Evolutionary conservation across 305 asterid genomes (phyloP), one percentile per base, ranked within the genome.

Genomic region (Solanum hybrid): DNA sequence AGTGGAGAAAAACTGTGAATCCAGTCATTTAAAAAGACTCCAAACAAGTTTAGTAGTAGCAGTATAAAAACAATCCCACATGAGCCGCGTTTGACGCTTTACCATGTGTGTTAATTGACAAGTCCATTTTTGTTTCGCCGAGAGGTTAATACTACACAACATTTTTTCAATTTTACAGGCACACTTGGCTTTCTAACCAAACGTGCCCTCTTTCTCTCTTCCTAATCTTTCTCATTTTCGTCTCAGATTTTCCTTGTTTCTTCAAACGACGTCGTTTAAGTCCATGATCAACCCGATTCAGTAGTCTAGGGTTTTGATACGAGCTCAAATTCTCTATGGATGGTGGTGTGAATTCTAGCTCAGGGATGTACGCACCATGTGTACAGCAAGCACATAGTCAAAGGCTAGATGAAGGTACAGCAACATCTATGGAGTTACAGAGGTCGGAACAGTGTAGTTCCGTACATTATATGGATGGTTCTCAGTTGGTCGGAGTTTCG

Each of bases 321-420:
- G 31, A 31, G 89, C 82, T 84, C 20, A 76, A 32, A 36, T 36
- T 68, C 34, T 26, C 41, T 14, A 91, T 92, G 93, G 91, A 90
- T 72, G 92, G n/a, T 72, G 92, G 84, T 72, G 87, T 38, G 89
- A 90, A 77, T 79, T 92, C 84, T 3, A 85, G 90, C 10, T 78
- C 92, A 15, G 92, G 61, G 29, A 34, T 37, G 65, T 10, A 51
- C 32, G 31, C 31, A 72, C 91, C 89, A 61, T 11, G 79, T 72
- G 26, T 36, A 29, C 90, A 89, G 32, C 91, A 89, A 37, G 96
- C 96, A 85, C 95, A 92, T 91, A 94, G 94, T 13, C 94, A 92
- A 51, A 96, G 95, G n/a, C 92, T 95, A 57, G 97, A 92, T 57
- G 94, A 92, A 24, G 93, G 91, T 79, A 68, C 93, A 70, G 89